Base-by-base conservation (phyloP, 768 basidiomycete genomes). In the Amylocystis lapponica region DNA sequence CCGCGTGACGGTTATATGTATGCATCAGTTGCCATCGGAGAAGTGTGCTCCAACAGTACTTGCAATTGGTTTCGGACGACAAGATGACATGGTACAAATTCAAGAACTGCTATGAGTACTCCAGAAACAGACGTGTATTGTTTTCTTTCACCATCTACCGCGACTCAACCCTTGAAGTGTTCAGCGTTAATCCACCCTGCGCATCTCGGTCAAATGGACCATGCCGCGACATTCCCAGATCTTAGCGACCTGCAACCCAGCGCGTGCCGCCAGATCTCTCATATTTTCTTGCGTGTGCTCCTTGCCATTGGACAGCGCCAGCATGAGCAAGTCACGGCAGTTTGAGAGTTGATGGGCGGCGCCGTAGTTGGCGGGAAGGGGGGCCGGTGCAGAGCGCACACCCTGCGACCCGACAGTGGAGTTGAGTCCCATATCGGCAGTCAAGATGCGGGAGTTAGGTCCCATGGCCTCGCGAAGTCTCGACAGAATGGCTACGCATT, bases 361-460 rank as follows among this genome's bases (percentile, higher is more conserved):
- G 3, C 46, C 50, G 23, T 51, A 51, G 35, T 51, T 51, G 17
- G 48, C 44, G 9, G 40, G 48, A 19, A 50, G 30, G 3, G 48
- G 48, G 14, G 39, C 10, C 3, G 48, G 48, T 17, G 48, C 48
- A 17, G 19, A 8, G 11, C 26, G 36, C 33, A 43, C 20, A 12
- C 33, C 14, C 20, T 35, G 27, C 4, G 29, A 43, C 29, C 47
- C 47, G 20, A 32, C 12, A 5, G 44, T 45, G 4, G 44, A 33
- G 35, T 45, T 31, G 19, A 46, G 14, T 4, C 38, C 36, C 27
- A 27, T 27, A 16, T 50, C 48, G 21, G 34, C 32, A 13, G 34
- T 37, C 21, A 50, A 45, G 44, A 50, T 42, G 39, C 44, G 44
- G 10, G 44, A 45, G 26, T 38, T 23, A 8, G 26, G 39, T 2